Evolutionary conservation across 345 rosid species (phyloP).

Genomic region (Gynandropsis gynandra): DNA sequence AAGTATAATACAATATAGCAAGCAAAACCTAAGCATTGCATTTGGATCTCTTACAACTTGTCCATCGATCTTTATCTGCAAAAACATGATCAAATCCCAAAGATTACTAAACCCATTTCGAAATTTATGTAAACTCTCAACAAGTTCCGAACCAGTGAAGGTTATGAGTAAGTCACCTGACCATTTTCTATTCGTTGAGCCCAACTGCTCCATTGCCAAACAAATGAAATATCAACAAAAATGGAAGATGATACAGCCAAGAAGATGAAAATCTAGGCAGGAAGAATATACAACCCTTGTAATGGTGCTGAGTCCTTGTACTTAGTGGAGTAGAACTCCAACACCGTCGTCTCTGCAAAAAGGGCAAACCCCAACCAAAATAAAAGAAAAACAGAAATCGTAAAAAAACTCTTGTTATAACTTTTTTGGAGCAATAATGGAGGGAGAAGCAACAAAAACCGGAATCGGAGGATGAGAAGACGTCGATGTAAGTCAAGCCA

Average conservation of each 20-base stretch:
- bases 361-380: not conserved
- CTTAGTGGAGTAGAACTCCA: slow-evolving; percentile 58
- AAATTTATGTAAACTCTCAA: no score
- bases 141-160: not conserved
- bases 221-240: not conserved
- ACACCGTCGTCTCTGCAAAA: slow-evolving; percentile 29
- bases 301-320: slow-evolving; percentile 70
- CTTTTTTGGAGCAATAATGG: slow-evolving; percentile 1
- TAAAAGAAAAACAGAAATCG: not conserved
- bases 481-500: slow-evolving; percentile 61
- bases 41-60: slow-evolving; percentile 47
- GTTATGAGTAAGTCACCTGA: slow-evolving; percentile 41
- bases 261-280: not conserved
- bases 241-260: not conserved
- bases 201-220: slow-evolving; percentile 48
- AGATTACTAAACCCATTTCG: not conserved
- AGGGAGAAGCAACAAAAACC: slow-evolving; percentile 27
- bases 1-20: not conserved
- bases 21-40: slow-evolving; percentile 42
- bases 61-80: slow-evolving; percentile 61
- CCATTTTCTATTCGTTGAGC: slow-evolving; percentile 75
- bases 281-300: slow-evolving; percentile 47
- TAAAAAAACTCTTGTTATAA: not conserved
- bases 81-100: not conserved
- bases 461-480: slow-evolving; percentile 43